Evolutionary conservation across 164 flowering plant species (phyloP).

Genomic region (Annona cherimola): DNA sequence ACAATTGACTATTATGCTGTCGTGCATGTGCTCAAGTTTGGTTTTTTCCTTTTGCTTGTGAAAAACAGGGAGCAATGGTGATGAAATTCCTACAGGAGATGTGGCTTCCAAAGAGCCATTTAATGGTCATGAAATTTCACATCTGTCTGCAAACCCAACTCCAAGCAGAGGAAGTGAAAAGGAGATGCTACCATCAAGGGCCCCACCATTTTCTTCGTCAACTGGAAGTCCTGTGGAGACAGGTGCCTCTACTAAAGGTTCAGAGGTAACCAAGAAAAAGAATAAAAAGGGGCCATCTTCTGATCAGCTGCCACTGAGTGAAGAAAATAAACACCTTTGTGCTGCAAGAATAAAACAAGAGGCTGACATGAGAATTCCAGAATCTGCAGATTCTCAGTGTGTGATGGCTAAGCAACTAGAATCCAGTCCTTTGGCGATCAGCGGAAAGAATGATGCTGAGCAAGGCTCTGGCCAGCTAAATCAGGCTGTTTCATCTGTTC

Average conservation of each 20-base stretch:
- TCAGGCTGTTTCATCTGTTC: slow-evolving; percentile 22
- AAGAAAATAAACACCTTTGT: slow-evolving; percentile 35
- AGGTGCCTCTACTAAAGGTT: slow-evolving; percentile 31
- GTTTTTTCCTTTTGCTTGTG: neutral
- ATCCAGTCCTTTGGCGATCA: slow-evolving; percentile 18
- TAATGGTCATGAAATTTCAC: slow-evolving; percentile 27
- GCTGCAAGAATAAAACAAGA: slow-evolving; percentile 33
- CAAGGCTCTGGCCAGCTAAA: slow-evolving; percentile 29
- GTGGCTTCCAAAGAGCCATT: slow-evolving; percentile 31
- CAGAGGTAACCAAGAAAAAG: slow-evolving; percentile 31
- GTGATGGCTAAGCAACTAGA: slow-evolving; percentile 14
- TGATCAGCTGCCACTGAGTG: slow-evolving; percentile 27
- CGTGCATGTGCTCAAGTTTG: neutral
- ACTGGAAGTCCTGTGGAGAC: slow-evolving; percentile 34
- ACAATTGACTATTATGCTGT: neutral
- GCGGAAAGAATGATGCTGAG: slow-evolving; percentile 22
- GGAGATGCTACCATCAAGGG: slow-evolving; percentile 6
- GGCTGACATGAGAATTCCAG: slow-evolving; percentile 37
- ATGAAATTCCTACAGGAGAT: slow-evolving; percentile 37
- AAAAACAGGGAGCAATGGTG: slow-evolving; percentile 34
- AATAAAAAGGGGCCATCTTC: slow-evolving; percentile 28
- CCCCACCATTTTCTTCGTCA: slow-evolving; percentile 34
- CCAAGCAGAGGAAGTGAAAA: slow-evolving; percentile 34
- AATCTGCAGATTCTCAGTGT: slow-evolving; percentile 34
- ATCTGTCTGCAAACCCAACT: slow-evolving; percentile 31